These are phyloP conservation scores for Geotrichum armillariae DNA, from an alignment of 1,139 yeast genomes.

Conservation along the genomic window DNA sequence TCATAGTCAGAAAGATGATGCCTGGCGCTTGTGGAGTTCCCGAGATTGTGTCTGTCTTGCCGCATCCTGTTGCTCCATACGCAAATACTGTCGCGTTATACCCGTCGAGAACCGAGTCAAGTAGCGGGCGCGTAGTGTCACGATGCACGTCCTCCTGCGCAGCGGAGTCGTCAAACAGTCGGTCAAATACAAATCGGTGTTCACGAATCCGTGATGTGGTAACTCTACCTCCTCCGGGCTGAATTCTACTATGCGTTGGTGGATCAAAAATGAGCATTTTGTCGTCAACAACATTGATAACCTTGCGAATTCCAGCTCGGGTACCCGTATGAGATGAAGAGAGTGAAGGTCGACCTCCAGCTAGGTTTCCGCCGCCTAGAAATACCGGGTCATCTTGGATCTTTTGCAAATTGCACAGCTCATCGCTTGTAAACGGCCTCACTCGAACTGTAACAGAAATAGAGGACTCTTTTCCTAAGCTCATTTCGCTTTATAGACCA, in stretches of 20 bases:
- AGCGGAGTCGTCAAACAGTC: conserved; percentile 64
- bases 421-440: conserved; percentile 73
- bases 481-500: no score
- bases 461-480: conserved; percentile 55
- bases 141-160: conserved; percentile 68
- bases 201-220: conserved; percentile 54
- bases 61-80: conserved; percentile 98
- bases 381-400: conserved; percentile 42
- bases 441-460: conserved; percentile 74
- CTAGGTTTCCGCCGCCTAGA: conserved; percentile 57
- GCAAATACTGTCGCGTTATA: conserved; percentile 92
- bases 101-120: conserved; percentile 79
- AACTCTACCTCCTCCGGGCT: conserved; percentile 36
- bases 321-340: conserved; percentile 42
- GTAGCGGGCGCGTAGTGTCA: conserved; percentile 66
- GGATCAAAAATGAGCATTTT: conserved; percentile 90
- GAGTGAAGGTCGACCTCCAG: no score
- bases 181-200: conserved; percentile 80
- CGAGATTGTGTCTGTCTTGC: conserved; percentile 90
- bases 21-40: conserved; percentile 80
- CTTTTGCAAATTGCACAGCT: conserved; percentile 45
- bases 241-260: conserved; percentile 63
- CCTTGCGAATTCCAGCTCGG: conserved; percentile 52
- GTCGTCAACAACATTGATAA: conserved; percentile 83
- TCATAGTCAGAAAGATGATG: conserved; percentile 74